Conservation (phyloP, 441 rosid genomes). For the Gossypium trilobum region DNA sequence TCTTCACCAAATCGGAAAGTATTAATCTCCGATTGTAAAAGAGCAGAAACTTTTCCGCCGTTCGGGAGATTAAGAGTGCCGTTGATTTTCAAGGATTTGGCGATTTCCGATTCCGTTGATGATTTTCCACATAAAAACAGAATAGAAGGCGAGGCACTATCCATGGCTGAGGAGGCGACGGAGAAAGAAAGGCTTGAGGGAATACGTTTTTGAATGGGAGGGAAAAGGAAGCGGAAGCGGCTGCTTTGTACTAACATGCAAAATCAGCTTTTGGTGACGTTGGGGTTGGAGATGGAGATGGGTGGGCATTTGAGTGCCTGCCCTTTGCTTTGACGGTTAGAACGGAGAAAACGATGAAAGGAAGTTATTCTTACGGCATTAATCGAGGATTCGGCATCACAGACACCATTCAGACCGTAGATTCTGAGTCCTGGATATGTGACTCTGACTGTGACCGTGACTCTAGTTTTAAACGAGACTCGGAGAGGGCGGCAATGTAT, state of each 20-base stretch:
- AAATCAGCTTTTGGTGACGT: background rate
- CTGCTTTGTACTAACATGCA: slow-evolving; percentile 14
- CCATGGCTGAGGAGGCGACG: slow-evolving; percentile 39
- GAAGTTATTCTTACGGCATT: background rate
- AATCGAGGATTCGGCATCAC: background rate
- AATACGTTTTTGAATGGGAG: slow-evolving; percentile 8
- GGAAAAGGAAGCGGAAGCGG: slow-evolving; percentile 18
- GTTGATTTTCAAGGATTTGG: slow-evolving; percentile 35
- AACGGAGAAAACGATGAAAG: slow-evolving; percentile 9
- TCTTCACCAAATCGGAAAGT: slow-evolving; percentile 17
- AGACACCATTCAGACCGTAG: slow-evolving; percentile 1
- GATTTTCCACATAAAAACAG: slow-evolving; percentile 65
- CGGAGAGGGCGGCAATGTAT: background rate
- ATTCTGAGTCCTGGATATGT: background rate
- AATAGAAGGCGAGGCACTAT: slow-evolving; percentile 25
- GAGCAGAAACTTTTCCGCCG: slow-evolving; percentile 24
- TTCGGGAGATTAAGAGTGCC: slow-evolving; percentile 44
- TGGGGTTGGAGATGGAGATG: background rate
- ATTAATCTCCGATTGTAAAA: slow-evolving; percentile 41
- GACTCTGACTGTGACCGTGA: background rate
- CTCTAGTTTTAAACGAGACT: background rate
- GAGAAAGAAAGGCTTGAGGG: slow-evolving; percentile 16
- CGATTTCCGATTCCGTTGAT: slow-evolving; percentile 39
- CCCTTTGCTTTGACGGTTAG: background rate
- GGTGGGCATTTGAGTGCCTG: background rate